Conservation (phyloP, 768 basidiomycete genomes). For the Porpolomopsis calyptriformis region DNA sequence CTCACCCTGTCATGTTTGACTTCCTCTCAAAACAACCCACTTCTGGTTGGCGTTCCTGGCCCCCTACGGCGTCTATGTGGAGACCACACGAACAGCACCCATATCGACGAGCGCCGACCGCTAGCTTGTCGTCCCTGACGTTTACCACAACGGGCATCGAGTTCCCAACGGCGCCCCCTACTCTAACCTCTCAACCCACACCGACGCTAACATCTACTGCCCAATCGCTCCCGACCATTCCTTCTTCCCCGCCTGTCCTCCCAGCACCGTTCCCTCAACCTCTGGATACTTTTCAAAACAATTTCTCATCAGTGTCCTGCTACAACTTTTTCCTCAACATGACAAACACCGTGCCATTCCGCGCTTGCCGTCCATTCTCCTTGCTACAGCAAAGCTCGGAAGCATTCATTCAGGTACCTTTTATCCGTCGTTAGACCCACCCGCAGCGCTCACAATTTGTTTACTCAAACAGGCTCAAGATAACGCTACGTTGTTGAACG, state of each 20-base stretch:
- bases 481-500: conserved; percentile 53
- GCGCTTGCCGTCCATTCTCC: conserved; percentile 70
- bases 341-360: conserved; percentile 49
- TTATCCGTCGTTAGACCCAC: neutral
- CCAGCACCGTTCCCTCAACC: conserved; percentile 75
- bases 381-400: conserved; percentile 47
- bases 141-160: conserved; percentile 6
- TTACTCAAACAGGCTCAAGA: conserved; percentile 41
- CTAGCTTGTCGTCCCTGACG: conserved; percentile 12
- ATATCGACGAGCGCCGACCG: conserved; percentile 12
- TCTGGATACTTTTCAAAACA: conserved; percentile 52
- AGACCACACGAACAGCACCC: conserved; percentile 34
- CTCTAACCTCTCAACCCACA: conserved; percentile 1
- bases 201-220: conserved; percentile 16
- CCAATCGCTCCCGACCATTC: conserved; percentile 37
- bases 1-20: conserved; percentile 39
- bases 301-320: conserved; percentile 59
- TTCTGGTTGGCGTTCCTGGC: conserved; percentile 20
- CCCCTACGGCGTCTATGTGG: conserved; percentile 25
- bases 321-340: conserved; percentile 67
- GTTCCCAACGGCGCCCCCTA: conserved; percentile 9
- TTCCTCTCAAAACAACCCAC: conserved; percentile 19
- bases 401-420: conserved; percentile 44
- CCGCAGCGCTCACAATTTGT: neutral
- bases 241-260: conserved; percentile 37